Base-by-base conservation (phyloP, 768 basidiomycete genomes). In the Cubamyces sp. region DNA sequence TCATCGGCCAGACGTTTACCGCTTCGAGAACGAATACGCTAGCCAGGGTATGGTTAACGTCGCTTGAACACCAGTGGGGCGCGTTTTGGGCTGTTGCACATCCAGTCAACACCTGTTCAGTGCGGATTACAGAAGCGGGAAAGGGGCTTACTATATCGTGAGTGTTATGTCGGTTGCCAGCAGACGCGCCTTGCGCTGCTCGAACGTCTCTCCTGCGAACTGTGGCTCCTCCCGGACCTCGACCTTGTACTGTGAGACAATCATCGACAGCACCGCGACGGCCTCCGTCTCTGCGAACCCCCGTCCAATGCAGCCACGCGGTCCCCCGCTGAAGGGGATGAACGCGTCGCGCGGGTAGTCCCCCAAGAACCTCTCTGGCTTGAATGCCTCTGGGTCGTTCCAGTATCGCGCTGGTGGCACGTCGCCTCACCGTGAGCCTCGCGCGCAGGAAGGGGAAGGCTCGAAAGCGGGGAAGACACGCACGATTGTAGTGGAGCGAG, bases 331-430 rank as follows among this genome's bases (percentile, higher is more conserved):
- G 67, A 84, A 85, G 4, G 84, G 82, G 28, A 82, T 41, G 66
- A 83, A 85, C 0, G 84, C 84, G 64, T 85, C 83, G 37, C 77
- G 75, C 25, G 80, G 77, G 79, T 81, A 86, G 48, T 84, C 79
- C 42, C 75, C 76, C 19, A 84, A 69, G 73, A 84, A 85, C 8
- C 84, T 77, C 26, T 75, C 74, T 0, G 78, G 78, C 21, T 71
- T 72, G 69, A 78, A 79, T 19, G 59, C 64, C 25, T 70, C 46
- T 0, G 78, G 77, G 30, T 78, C 74, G 15, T 72, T 65, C 77
- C 78, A 78, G 66, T 77, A 77, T 11, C 66, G 68, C 2, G 76
- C 77, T 78, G 61, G 30, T 66, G 57, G 73, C 42, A 16, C 5
- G 16, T 1, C 23, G 18, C 1, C n/a, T n/a, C n/a, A n/a, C n/a